Percentiles rank a stretch among this genome's conserved stretches.
Evolutionary conservation across 2,329 filamentous ascomycete genomes (phyloP).

Genomic region (Arthrobotrys conoides): DNA sequence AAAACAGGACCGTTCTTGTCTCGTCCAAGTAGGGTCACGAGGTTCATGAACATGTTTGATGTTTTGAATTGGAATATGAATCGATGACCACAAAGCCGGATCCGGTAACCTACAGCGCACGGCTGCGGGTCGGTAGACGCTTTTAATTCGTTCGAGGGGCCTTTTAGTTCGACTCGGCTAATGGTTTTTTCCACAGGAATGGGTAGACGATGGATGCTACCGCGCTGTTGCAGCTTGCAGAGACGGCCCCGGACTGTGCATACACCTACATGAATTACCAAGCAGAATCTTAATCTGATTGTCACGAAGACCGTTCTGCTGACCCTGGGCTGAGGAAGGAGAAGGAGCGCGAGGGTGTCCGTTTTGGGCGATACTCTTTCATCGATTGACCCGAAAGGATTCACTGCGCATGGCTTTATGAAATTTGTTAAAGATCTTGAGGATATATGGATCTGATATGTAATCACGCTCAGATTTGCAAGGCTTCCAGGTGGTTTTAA

Average conservation of each 20-base stretch:
- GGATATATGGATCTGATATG: background rate
- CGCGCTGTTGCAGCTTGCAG: constrained; percentile 47
- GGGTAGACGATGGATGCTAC: constrained; percentile 31
- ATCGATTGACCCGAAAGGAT: constrained; percentile 7
- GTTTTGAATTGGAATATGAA: constrained; percentile 17
- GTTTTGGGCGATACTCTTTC: constrained; percentile 16
- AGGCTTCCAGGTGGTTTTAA: constrained; percentile 10
- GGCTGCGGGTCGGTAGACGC: constrained; percentile 47
- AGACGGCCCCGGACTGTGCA: constrained; percentile 54
- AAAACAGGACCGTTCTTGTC: constrained; percentile 14
- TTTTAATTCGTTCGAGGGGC: constrained; percentile 43
- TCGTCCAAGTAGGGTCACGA: constrained; percentile 40
- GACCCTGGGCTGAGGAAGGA: constrained; percentile 35
- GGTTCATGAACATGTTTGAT: constrained; percentile 36
- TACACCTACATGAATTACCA: constrained; percentile 18
- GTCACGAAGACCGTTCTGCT: constrained; percentile 60
- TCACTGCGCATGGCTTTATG: background rate
- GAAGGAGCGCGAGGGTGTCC: constrained; percentile 3
- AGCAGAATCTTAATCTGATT: constrained; percentile 42
- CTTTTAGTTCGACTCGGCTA: constrained; percentile 23
- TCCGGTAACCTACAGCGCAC: constrained; percentile 42
- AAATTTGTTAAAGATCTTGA: constrained; percentile 17
- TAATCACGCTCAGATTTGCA: background rate
- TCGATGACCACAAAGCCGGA: constrained; percentile 43
- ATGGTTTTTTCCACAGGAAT: constrained; percentile 27